Evolutionary conservation across 805 yeast genomes (phyloP).

Genomic region (Alloascoidea africana): DNA sequence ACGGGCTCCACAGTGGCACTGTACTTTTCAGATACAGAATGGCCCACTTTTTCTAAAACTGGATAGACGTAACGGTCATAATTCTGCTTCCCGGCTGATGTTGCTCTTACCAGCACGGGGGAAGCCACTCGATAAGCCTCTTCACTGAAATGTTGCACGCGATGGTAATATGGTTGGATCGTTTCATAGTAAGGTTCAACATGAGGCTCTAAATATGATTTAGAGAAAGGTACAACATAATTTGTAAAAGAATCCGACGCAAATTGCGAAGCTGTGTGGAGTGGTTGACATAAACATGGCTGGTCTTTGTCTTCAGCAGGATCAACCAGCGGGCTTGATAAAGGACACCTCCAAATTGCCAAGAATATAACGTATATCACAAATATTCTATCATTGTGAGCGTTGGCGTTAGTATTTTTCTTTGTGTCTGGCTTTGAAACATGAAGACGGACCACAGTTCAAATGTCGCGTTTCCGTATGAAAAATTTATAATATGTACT

Average conservation of each 20-base stretch:
- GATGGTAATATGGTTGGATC: no score
- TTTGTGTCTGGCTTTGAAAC: no score
- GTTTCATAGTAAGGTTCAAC: not conserved
- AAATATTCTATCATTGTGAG: no score
- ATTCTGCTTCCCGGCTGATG: not conserved
- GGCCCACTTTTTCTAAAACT: not conserved
- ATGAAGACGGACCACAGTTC: no score
- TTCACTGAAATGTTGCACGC: no score
- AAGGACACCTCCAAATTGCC: not conserved
- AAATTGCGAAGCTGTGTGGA: not conserved
- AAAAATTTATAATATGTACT: no score
- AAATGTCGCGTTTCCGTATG: no score
- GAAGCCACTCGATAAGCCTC: no score
- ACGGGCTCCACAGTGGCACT: not conserved
- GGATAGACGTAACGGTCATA: not conserved
- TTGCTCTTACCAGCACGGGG: no score
- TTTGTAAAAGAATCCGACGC: not conserved
- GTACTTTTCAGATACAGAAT: not conserved
- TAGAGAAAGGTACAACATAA: not conserved
- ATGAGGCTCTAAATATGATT: not conserved
- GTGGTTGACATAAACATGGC: not conserved
- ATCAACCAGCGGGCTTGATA: not conserved
- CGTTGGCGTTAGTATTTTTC: no score
- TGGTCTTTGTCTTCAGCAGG: no score
- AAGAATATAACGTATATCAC: not conserved